Evolutionary conservation across 148 eudicot genomes (phyloP).

Genomic region (Chenopodium formosanum): DNA sequence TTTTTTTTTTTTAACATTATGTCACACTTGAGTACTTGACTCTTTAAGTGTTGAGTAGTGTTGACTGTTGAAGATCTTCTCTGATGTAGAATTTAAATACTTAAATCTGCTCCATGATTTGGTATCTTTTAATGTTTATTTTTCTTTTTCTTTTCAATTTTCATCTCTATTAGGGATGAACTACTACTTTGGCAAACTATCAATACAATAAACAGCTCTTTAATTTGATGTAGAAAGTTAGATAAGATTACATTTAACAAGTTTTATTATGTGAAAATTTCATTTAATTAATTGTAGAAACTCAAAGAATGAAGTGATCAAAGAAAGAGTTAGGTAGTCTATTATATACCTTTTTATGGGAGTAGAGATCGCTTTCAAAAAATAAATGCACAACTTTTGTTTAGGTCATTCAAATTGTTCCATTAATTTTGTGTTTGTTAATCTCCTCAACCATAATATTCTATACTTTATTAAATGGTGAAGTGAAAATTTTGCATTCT

Average conservation of each 20-base stretch:
- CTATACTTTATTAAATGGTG: no score
- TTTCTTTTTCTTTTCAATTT: neutral
- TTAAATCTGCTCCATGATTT: neutral
- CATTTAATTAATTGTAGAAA: neutral
- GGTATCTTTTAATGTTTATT: neutral
- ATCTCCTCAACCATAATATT: no score
- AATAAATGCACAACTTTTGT: no score
- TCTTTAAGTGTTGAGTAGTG: neutral
- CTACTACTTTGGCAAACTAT: neutral
- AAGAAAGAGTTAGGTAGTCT: neutral
- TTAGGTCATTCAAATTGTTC: no score
- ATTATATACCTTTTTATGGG: no score
- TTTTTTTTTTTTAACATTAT: no score
- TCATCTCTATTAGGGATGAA: neutral
- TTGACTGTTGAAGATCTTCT: neutral
- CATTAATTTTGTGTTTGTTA: no score
- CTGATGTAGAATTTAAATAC: neutral
- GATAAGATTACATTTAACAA: neutral
- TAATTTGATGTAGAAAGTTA: neutral
- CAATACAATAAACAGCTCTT: neutral
- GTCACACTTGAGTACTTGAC: slow-evolving; percentile 8
- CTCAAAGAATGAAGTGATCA: neutral
- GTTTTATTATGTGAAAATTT: neutral
- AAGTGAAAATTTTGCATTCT: no score
- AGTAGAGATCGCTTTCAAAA: no score